Evolutionary conservation across 441 rosid genomes (phyloP), one percentile per base, ranked within the genome.

Genomic region (Aquilaria agallochum): DNA sequence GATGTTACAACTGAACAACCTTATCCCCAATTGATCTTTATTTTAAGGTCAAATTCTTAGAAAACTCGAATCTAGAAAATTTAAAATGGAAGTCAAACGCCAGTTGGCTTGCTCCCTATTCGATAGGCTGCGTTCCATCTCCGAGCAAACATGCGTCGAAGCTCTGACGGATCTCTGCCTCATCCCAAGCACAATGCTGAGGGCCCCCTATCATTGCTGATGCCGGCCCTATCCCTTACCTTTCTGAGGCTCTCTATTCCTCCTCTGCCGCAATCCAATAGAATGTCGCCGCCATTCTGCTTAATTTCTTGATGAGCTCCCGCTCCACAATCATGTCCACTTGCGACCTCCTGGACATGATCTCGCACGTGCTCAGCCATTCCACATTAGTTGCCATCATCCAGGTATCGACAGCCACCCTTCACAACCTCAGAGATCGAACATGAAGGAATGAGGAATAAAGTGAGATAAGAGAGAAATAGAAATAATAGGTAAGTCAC

Each of bases 231-330:
- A 72, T 93, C 32, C 98, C 97, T 0, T 93, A 82, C 70, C 73
- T 93, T n/a, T 65, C 95, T 50, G 98, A 93, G 69, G 82, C 83
- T 10, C 97, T 90, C 2, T 90, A 90, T 71, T 86, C 93, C 0
- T 69, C 89, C 9, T 80, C 91, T 0, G 80, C 79, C 52, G 78
- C 75, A 1, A 58, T 70, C 3, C 97, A 93, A n/a, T 97, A 90
- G 20, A 90, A 90, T 83, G 95, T 97, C 56, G 81, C 96, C 58
- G 91, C 95, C 0, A 80, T 96, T 11, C 94, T 93, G 52, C 78
- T 90, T 33, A 93, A 93, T 68, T 74, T 93, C 58, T 90, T 97
- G 2, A 90, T 93, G 67, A 64, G 86, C 20, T 76, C 87, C 9
- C 86, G 89, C 32, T 87, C 80, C 40, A 32, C 89, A 1, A 80